These are phyloP conservation scores for Chloranthus sessilifolius DNA, from an alignment of 164 flowering plant species.

Conservation along the genomic window DNA sequence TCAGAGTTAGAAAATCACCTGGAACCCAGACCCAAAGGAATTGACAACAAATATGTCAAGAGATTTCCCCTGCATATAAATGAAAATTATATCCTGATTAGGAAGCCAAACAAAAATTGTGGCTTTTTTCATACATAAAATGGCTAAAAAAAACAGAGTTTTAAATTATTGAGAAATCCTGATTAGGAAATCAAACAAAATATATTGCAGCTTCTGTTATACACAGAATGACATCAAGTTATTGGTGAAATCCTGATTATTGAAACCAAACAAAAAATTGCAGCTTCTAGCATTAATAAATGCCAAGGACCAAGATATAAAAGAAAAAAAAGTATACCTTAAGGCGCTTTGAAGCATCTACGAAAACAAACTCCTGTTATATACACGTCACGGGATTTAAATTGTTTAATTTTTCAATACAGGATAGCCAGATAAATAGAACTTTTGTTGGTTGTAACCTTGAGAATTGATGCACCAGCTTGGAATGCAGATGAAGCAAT, in stretches of 20 bases:
- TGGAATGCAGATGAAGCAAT: slow-evolving; percentile 80
- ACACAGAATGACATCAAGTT: no score
- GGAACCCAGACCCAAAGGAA: slow-evolving; percentile 38
- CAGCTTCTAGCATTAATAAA: background rate
- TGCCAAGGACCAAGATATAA: background rate
- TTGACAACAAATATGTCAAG: slow-evolving; percentile 38
- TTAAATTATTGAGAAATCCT: no score
- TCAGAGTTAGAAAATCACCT: slow-evolving; percentile 17
- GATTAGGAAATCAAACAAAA: no score
- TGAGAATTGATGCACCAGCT: slow-evolving; percentile 80
- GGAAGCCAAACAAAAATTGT: background rate
- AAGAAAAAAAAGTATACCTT: slow-evolving; percentile 17
- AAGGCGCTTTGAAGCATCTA: slow-evolving; percentile 30
- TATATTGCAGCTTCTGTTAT: no score
- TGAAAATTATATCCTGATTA: background rate
- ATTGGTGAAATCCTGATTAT: no score
- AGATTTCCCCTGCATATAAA: slow-evolving; percentile 22
- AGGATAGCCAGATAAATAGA: background rate
- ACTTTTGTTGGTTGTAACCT: slow-evolving; percentile 36
- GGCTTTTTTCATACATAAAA: no score
- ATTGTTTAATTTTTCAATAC: background rate
- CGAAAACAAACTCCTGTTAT: slow-evolving; percentile 33
- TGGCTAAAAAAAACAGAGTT: no score
- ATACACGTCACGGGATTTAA: slow-evolving; percentile 3
- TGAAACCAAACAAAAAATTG: background rate